Percentiles rank a stretch among this genome's conserved stretches.
Conservation (phyloP, 495 filamentous ascomycete species). For the Astrothelium subdiscretum region DNA sequence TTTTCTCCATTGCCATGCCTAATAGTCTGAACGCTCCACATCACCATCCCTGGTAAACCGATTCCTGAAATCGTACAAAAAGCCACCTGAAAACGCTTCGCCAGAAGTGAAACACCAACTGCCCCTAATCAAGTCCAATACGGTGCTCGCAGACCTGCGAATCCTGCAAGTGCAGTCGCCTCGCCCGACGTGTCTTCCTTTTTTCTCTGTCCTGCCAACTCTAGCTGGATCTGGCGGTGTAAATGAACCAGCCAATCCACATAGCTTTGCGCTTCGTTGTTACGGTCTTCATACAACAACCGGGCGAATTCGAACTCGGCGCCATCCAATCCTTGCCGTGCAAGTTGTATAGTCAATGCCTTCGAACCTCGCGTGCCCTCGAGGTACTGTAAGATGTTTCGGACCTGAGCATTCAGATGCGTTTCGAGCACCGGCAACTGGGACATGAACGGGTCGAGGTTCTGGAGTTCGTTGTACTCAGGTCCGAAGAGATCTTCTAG, state of each 20-base stretch:
- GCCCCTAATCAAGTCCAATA: slow-evolving; percentile 45
- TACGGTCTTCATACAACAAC: slow-evolving; percentile 83
- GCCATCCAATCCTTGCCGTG: slow-evolving; percentile 85
- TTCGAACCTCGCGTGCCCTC: slow-evolving; percentile 72
- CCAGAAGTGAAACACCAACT: background rate
- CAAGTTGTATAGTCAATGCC: slow-evolving; percentile 78
- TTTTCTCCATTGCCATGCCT: background rate
- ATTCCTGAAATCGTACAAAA: background rate
- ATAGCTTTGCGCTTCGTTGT: slow-evolving; percentile 94
- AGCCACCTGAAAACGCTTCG: background rate
- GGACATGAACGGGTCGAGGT: slow-evolving; percentile 66
- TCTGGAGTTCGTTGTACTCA: slow-evolving; percentile 55
- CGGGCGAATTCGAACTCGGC: slow-evolving; percentile 95
- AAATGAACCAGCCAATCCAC: slow-evolving; percentile 97
- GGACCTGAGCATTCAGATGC: slow-evolving; percentile 87
- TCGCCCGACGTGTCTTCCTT: slow-evolving; percentile 49
- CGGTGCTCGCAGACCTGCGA: slow-evolving; percentile 58
- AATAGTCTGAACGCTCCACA: background rate
- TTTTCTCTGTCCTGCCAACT: slow-evolving; percentile 65
- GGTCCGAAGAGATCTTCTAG: slow-evolving; percentile 84
- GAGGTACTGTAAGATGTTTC: slow-evolving; percentile 84
- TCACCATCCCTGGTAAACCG: background rate
- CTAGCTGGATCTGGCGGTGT: slow-evolving; percentile 82
- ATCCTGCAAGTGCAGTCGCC: slow-evolving; percentile 29
- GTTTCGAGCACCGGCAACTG: slow-evolving; percentile 68